Evolutionary conservation across 192 early-diverging fungal genomes (phyloP).

Genomic region (Coemansia sp.): DNA sequence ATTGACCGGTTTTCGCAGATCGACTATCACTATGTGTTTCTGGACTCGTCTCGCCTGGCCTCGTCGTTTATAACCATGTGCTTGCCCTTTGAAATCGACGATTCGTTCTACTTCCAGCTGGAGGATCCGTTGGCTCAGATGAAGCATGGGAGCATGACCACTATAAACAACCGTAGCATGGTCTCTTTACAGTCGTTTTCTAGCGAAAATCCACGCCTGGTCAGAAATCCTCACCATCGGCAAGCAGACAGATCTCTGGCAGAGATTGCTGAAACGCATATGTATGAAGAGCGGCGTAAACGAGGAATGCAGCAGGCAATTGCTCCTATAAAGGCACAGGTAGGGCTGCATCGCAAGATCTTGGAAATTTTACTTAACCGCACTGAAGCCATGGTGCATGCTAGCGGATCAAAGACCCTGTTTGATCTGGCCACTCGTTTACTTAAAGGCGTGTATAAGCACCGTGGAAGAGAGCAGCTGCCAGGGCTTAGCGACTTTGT

Average conservation of each 20-base stretch:
- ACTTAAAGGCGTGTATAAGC: conserved; percentile 4
- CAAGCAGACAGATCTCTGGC: conserved; percentile 5
- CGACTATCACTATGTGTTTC: conserved; percentile 39
- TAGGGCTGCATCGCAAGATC: conserved; percentile 20
- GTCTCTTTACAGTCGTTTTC: conserved; percentile 8
- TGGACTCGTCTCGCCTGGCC: conserved; percentile 17
- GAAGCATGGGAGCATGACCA: conserved; percentile 29
- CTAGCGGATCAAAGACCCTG: conserved; percentile 30
- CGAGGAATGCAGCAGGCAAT: conserved; percentile 13
- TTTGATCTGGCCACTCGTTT: conserved; percentile 20
- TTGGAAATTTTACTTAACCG: conserved; percentile 19
- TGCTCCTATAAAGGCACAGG: conserved; percentile 22
- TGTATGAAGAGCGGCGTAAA: conserved; percentile 6
- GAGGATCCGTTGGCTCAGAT: conserved; percentile 19
- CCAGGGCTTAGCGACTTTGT: background rate
- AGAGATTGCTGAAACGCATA: conserved; percentile 22
- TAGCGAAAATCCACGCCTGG: conserved; percentile 1
- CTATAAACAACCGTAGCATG: conserved; percentile 8
- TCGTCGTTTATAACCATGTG: conserved; percentile 43
- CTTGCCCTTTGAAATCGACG: conserved; percentile 42
- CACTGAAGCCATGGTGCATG: conserved; percentile 15
- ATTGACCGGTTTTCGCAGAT: conserved; percentile 45
- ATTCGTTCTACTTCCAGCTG: conserved; percentile 25
- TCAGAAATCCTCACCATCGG: too few species aligned
- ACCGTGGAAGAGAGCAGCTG: background rate